These are phyloP conservation scores for Verticillium nubilum DNA, from an alignment of 2,329 filamentous ascomycete species.

Conservation along the genomic window DNA sequence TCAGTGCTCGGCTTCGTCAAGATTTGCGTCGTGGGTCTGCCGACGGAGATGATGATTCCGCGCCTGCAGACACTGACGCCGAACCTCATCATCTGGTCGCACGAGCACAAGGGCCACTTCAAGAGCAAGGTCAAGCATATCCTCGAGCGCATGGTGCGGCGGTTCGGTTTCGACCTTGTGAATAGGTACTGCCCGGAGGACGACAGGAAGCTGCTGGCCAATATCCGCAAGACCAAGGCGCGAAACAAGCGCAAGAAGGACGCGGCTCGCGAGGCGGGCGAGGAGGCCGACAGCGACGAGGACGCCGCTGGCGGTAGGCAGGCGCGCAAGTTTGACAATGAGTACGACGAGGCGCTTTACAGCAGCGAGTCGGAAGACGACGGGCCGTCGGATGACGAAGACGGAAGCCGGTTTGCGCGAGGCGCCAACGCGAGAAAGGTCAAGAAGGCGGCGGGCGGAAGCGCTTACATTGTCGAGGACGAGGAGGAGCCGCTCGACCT, in stretches of 20 bases:
- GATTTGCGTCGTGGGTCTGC: slow-evolving; percentile 83
- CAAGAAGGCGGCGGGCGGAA: slow-evolving; percentile 49
- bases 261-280: slow-evolving; percentile 50
- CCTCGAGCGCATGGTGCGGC: slow-evolving; percentile 84
- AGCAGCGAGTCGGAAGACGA: slow-evolving; percentile 63
- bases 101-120: slow-evolving; percentile 97
- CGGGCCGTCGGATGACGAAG: slow-evolving; percentile 50
- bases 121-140: slow-evolving; percentile 98
- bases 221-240: slow-evolving; percentile 94
- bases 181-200: slow-evolving; percentile 77
- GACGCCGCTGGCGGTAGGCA: slow-evolving; percentile 38
- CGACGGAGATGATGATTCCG: slow-evolving; percentile 71
- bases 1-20: slow-evolving; percentile 96
- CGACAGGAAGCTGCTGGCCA: slow-evolving; percentile 84
- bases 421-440: slow-evolving; percentile 33
- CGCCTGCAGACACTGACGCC: slow-evolving; percentile 74
- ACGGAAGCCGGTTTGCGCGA: slow-evolving; percentile 35
- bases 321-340: slow-evolving; percentile 73
- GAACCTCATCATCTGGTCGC: slow-evolving; percentile 91
- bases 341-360: slow-evolving; percentile 94
- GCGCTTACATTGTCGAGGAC: slow-evolving; percentile 87
- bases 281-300: slow-evolving; percentile 51
- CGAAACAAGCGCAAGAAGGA: slow-evolving; percentile 86
- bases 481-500: slow-evolving; percentile 94
- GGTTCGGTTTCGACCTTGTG: slow-evolving; percentile 79